phyloP scores from a whole-genome alignment of 441 rosid genomes.

The Populus trichocarpa region DNA sequence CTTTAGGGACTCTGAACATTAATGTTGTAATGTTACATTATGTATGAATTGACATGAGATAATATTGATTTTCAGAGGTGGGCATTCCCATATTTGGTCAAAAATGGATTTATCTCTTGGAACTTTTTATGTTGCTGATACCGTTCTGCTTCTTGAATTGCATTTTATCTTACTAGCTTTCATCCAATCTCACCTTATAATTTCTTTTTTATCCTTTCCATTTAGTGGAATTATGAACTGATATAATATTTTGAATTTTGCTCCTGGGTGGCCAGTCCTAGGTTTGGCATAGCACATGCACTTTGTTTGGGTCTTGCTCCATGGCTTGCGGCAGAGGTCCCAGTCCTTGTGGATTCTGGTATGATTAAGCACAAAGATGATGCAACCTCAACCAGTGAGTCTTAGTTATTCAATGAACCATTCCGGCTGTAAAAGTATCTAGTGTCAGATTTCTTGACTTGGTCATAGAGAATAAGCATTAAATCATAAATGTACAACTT shows the following conservation, averaged over 20 bases:
- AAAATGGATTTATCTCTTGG: neutral
- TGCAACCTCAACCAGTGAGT: constrained; percentile 50
- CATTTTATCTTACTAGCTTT: neutral
- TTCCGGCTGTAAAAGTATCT: neutral
- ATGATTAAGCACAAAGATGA: constrained; percentile 97
- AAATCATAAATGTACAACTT: constrained; percentile 12
- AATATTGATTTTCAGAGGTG: neutral
- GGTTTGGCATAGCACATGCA: constrained; percentile 95
- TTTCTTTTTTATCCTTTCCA: neutral
- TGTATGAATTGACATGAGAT: neutral
- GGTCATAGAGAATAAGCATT: constrained; percentile 19
- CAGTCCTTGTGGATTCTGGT: constrained; percentile 90
- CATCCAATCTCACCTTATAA: neutral
- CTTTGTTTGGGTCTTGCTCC: constrained; percentile 98
- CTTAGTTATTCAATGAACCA: constrained; percentile 29
- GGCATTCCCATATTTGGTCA: neutral
- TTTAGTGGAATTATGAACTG: neutral
- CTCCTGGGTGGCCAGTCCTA: constrained; percentile 50
- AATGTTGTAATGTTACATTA: neutral
- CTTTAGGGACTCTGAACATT: neutral
- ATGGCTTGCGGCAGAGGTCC: constrained; percentile 98
- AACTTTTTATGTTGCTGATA: neutral
- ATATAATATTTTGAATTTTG: constrained; percentile 3
- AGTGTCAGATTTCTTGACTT: constrained; percentile 4
- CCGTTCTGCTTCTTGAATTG: neutral